Evolutionary conservation across 1,284 basidiomycete genomes (phyloP).

Genomic region (Melampsora abietis-canadensis): DNA sequence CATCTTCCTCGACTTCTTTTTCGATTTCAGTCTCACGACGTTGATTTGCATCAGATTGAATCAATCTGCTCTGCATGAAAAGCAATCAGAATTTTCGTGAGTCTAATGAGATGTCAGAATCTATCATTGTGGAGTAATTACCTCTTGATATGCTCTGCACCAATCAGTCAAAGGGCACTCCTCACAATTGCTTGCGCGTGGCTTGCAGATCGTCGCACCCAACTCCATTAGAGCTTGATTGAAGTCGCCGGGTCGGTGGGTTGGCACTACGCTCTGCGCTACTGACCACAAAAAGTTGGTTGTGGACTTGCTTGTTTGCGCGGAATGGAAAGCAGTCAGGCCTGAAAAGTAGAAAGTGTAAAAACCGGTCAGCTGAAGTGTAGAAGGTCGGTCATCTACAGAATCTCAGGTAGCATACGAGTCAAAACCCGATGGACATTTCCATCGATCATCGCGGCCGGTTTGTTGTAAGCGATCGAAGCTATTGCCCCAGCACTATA

Average conservation of each 20-base stretch:
- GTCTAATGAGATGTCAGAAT: background rate
- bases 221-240: slow-evolving; percentile 85
- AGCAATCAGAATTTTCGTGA: too few species aligned
- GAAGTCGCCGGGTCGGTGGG: slow-evolving; percentile 67
- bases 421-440: slow-evolving; percentile 61
- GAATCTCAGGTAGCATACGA: slow-evolving; percentile 17
- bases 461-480: slow-evolving; percentile 81
- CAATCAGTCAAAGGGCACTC: slow-evolving; percentile 67
- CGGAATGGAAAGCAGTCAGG: slow-evolving; percentile 73
- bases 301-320: slow-evolving; percentile 71
- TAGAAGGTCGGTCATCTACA: background rate
- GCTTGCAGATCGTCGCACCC: slow-evolving; percentile 84
- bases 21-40: background rate
- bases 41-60: background rate
- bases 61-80: background rate
- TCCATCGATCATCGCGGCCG: slow-evolving; percentile 84
- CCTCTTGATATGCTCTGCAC: slow-evolving; percentile 66
- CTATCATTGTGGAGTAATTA: slow-evolving; percentile 39
- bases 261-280: slow-evolving; percentile 66
- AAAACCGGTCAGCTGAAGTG: background rate
- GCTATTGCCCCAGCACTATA: slow-evolving; percentile 71
- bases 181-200: slow-evolving; percentile 69
- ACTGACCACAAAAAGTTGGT: slow-evolving; percentile 77
- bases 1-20: background rate
- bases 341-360: slow-evolving; percentile 58